Base-by-base conservation (phyloP, 2,329 filamentous ascomycete genomes). In the Alternaria longipes region DNA sequence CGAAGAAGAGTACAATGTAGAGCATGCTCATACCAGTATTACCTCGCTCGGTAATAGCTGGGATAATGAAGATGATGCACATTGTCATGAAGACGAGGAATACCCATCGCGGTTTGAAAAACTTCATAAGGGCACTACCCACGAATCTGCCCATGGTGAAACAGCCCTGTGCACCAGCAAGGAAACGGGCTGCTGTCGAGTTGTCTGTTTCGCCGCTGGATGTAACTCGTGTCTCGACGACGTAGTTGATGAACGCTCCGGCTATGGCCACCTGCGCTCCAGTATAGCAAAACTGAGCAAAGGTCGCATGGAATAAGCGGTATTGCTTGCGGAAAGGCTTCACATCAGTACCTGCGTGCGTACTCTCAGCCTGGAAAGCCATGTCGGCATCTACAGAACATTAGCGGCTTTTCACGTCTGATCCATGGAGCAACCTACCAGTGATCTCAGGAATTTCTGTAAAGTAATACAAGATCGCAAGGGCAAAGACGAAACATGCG, bases 211-310 rank as follows among this genome's bases (percentile, higher is more conserved):
- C 73, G 24, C 52, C 46, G 5, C 56, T 63, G 8, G 50, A 45
- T 28, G 56, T 57, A 18, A 70, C 18, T 5, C 76, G 63, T 1
- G 74, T 76, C 45, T 91, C 91, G 47, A 81, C 76, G 18, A 84
- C 80, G 69, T 78, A 85, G 78, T 78, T 78, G 63, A 78, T 80
- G 66, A 79, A 79, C 50, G 79, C 75, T 36, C 79, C 78, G 4
- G 83, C 83, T 28, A 86, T 81, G 2, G 82, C 84, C 5, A 86
- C 75, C 71, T 97, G 93, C 0, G 90, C 87, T 49, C 91, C 91
- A 0, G 91, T 90, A 75, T 94, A 95, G 75, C 89, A 91, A 78
- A 94, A 94, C 67, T 94, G 91, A 0, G 90, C 89, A 67, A 89
- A 86, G 0, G 90, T 86, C 12, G 90, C 91, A 70, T 92, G 90